Percentiles rank a stretch among this genome's conserved stretches.
Conservation (phyloP, 2,329 filamentous ascomycete species). For the Colletotrichum theobromicola region DNA sequence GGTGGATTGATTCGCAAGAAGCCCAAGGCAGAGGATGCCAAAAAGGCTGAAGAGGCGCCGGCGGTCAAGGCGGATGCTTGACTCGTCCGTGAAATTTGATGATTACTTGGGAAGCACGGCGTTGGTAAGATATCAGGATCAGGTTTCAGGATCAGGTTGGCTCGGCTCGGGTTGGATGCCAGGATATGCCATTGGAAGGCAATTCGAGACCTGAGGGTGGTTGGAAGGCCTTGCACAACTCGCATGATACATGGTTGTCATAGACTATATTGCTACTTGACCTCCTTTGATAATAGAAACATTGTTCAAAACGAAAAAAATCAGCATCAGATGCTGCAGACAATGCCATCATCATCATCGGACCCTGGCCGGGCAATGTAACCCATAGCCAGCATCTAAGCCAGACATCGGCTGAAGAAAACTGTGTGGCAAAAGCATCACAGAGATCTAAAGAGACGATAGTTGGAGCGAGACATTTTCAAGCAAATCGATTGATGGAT, state of each 20-base stretch:
- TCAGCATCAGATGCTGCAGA: neutral
- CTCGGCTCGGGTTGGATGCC: neutral
- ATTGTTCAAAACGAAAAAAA: neutral
- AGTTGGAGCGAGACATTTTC: neutral
- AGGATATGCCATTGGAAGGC: neutral
- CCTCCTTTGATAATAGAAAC: neutral
- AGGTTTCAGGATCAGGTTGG: neutral
- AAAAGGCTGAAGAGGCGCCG: neutral
- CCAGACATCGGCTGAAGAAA: accelerated
- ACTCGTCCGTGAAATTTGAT: neutral
- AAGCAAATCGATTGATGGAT: neutral
- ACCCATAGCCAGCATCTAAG: accelerated
- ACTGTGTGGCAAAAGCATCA: neutral
- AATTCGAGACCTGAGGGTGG: neutral
- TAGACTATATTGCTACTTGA: neutral
- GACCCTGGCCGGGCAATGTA: neutral
- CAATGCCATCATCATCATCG: neutral
- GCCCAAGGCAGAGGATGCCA: slow-evolving; percentile 35
- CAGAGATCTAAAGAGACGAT: accelerated
- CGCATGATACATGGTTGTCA: neutral
- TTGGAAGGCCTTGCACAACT: neutral
- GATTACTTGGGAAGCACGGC: neutral
- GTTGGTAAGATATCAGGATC: neutral
- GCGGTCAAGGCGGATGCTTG: neutral
- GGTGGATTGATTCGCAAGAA: slow-evolving; percentile 53